These are phyloP conservation scores for Aspergillus sp. DNA, from an alignment of 2,329 filamentous ascomycete genomes.

Conservation along the genomic window DNA sequence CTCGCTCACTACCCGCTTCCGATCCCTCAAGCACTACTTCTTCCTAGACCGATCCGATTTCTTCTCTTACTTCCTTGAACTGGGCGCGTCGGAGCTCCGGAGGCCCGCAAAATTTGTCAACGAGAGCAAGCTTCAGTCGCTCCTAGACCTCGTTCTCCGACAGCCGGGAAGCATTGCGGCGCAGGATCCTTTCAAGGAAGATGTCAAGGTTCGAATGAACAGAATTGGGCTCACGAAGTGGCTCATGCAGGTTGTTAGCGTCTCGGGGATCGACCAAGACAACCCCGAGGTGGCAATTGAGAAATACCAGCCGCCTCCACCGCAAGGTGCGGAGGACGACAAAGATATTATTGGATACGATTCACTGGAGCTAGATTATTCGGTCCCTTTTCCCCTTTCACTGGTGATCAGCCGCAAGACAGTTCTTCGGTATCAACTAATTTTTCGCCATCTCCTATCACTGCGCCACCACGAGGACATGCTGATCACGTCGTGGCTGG, in stretches of 20 bases:
- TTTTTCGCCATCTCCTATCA: slow-evolving; percentile 89
- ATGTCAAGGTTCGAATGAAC: slow-evolving; percentile 96
- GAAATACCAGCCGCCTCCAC: slow-evolving; percentile 61
- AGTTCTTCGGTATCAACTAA: slow-evolving; percentile 88
- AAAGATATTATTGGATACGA: slow-evolving; percentile 86
- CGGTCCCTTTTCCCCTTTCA: slow-evolving; percentile 88
- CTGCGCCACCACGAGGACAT: slow-evolving; percentile 82
- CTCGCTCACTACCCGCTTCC: slow-evolving; percentile 73
- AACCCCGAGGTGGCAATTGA: slow-evolving; percentile 53
- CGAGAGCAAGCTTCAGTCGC: slow-evolving; percentile 81
- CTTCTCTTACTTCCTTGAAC: slow-evolving; percentile 94
- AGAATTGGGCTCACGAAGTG: slow-evolving; percentile 87
- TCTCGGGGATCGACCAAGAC: slow-evolving; percentile 88
- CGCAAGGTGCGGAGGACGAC: slow-evolving; percentile 57
- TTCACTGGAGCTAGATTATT: slow-evolving; percentile 86
- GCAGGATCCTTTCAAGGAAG: slow-evolving; percentile 94
- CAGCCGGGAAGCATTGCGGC: slow-evolving; percentile 91
- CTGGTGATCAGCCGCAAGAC: slow-evolving; percentile 94
- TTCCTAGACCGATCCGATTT: slow-evolving; percentile 97
- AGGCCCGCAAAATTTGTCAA: slow-evolving; percentile 86
- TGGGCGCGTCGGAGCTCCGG: slow-evolving; percentile 77
- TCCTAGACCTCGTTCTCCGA: slow-evolving; percentile 92
- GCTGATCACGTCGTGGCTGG: slow-evolving; percentile 79
- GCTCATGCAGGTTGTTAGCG: slow-evolving; percentile 91
- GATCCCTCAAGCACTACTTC: slow-evolving; percentile 96